A percentile compares a stretch with the other conserved stretches of the same genome.
Conservation (phyloP, 2,329 filamentous ascomycete genomes). For the Myriosclerotinia duriaeana region DNA sequence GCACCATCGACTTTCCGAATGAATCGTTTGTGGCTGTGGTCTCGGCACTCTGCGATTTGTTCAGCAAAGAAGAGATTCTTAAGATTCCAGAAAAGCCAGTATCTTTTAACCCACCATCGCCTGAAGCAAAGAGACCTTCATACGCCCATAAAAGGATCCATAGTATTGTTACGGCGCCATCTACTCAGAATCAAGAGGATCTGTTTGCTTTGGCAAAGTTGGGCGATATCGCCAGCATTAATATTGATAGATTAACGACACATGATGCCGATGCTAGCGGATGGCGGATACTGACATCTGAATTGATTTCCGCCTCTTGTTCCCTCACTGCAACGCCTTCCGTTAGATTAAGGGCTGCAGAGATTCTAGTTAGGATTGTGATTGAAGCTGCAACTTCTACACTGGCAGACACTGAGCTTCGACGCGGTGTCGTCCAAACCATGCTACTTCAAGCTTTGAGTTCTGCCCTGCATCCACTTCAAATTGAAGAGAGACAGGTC, state of each 20-base stretch:
- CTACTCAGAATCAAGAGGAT: conserved; percentile 59
- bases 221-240: conserved; percentile 70
- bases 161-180: conserved; percentile 49
- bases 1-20: conserved; percentile 86
- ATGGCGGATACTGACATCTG: conserved; percentile 66
- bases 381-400: conserved; percentile 59
- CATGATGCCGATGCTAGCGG: conserved; percentile 68
- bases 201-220: conserved; percentile 71
- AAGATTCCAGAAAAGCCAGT: conserved; percentile 34
- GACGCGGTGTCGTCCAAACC: conserved; percentile 64
- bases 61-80: conserved; percentile 46
- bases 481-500: conserved; percentile 51
- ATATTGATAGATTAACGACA: conserved; percentile 70
- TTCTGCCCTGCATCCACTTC: conserved; percentile 59
- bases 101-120: conserved; percentile 31
- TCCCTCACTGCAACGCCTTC: conserved; percentile 50
- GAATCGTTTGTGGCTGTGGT: conserved; percentile 77
- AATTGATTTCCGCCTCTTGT: conserved; percentile 54
- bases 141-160: conserved; percentile 42
- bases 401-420: conserved; percentile 50
- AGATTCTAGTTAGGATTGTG: conserved; percentile 59
- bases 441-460: conserved; percentile 67
- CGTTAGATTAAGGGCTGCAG: conserved; percentile 60
- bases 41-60: conserved; percentile 68
- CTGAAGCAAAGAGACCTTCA: conserved; percentile 33